A percentile compares a stretch with the other conserved stretches of the same genome.
Evolutionary conservation across 371 early-diverging fungal genomes (phyloP).

Genomic region (Mucor sp.): DNA sequence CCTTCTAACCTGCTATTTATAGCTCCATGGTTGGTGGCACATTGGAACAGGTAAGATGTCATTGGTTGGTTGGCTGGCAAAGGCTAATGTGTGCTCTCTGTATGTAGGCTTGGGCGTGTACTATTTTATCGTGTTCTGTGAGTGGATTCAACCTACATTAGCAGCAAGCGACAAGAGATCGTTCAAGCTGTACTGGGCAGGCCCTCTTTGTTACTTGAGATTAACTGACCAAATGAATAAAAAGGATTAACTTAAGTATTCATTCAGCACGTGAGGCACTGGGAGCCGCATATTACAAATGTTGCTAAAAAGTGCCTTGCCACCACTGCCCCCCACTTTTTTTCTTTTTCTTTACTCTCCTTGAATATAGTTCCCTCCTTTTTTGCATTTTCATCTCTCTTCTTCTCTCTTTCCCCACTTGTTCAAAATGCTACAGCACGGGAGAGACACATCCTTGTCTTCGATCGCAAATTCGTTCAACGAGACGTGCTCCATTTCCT

Average conservation of each 20-base stretch:
- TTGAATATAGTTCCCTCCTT: background rate
- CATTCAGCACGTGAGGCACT: background rate
- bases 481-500: conserved; percentile 21
- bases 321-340: background rate
- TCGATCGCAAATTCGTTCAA: conserved; percentile 22
- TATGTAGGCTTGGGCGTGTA: conserved; percentile 37
- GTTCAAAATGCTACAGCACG: conserved; percentile 14
- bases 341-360: too few species aligned
- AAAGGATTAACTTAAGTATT: background rate
- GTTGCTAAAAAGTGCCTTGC: background rate
- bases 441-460: conserved; percentile 25
- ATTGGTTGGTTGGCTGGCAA: background rate
- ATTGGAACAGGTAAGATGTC: conserved; percentile 50
- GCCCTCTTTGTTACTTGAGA: conserved; percentile 40
- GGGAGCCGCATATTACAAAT: background rate
- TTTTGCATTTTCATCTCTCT: conserved; percentile 1
- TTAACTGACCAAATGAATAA: conserved; percentile 9
- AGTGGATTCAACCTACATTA: conserved; percentile 39
- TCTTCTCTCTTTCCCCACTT: background rate
- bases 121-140: conserved; percentile 41
- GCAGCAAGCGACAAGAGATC: conserved; percentile 1
- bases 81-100: background rate
- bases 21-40: conserved; percentile 90
- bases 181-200: conserved; percentile 35
- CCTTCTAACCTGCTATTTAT: conserved; percentile 28